phyloP scores from a whole-genome alignment of 352 stramenopile species.

The Globisporangium lucens region DNA sequence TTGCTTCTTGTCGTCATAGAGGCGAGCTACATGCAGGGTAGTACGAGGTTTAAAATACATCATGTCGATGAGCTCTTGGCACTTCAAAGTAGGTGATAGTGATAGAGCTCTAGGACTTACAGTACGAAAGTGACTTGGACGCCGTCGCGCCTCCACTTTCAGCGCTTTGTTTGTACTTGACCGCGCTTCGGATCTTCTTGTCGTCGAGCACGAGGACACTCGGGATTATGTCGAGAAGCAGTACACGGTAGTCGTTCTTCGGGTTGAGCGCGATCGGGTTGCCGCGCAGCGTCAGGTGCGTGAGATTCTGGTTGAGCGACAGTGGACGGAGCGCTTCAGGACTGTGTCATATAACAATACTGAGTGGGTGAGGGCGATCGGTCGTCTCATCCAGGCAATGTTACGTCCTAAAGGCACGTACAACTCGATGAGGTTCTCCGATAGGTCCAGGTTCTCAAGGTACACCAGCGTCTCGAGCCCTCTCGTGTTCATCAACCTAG shows the following conservation, averaged over 20 bases:
- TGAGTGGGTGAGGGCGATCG: not conserved
- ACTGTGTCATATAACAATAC: slow-evolving; percentile 20
- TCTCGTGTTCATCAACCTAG: slow-evolving; percentile 52
- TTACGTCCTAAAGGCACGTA: slow-evolving; percentile 22
- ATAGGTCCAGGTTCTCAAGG: slow-evolving; percentile 65
- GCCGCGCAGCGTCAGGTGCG: slow-evolving; percentile 59
- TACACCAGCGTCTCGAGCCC: slow-evolving; percentile 61
- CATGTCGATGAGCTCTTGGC: not conserved
- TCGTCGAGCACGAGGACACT: slow-evolving; percentile 72
- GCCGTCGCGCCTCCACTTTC: slow-evolving; percentile 18
- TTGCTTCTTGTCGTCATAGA: slow-evolving; percentile 83
- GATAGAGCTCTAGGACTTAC: slow-evolving; percentile 26
- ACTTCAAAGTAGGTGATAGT: not conserved
- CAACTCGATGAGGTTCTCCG: slow-evolving; percentile 76
- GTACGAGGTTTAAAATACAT: not conserved
- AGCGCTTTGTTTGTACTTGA: slow-evolving; percentile 36
- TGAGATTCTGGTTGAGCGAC: slow-evolving; percentile 66
- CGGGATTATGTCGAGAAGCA: slow-evolving; percentile 71
- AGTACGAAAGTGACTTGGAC: slow-evolving; percentile 72
- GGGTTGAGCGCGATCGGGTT: slow-evolving; percentile 56
- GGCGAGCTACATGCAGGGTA: slow-evolving; percentile 32
- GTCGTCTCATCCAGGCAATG: not conserved
- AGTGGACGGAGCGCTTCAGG: slow-evolving; percentile 56
- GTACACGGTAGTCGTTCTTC: slow-evolving; percentile 60
- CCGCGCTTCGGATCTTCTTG: slow-evolving; percentile 58